phyloP scores from a whole-genome alignment of 2,329 filamentous ascomycete genomes.

The Parascedosporium putredinis region DNA sequence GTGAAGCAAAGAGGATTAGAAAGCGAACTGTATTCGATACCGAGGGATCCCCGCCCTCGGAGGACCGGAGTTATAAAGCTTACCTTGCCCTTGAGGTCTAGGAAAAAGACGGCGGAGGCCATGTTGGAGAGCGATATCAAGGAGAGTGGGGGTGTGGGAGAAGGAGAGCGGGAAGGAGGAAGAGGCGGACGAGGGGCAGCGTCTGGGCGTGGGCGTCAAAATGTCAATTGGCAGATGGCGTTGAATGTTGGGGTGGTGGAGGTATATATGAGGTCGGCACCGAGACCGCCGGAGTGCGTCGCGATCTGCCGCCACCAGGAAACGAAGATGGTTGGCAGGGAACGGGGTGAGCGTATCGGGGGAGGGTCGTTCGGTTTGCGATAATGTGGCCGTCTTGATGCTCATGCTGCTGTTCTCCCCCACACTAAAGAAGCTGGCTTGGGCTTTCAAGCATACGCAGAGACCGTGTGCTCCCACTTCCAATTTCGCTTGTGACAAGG shows the following conservation, averaged over 20 bases:
- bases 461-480: background rate
- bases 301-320: background rate
- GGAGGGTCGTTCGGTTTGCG: slow-evolving; percentile 15
- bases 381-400: slow-evolving; percentile 7
- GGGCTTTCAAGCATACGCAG: background rate
- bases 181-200: slow-evolving; percentile 16
- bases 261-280: slow-evolving; percentile 5
- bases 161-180: no score
- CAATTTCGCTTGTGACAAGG: no score
- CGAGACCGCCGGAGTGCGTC: slow-evolving; percentile 11
- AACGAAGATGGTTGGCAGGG: slow-evolving; percentile 15
- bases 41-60: background rate
- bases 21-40: no score
- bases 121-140: slow-evolving; percentile 54
- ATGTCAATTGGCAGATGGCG: background rate
- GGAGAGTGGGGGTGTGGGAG: slow-evolving; percentile 16
- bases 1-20: no score
- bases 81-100: slow-evolving; percentile 99
- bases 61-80: slow-evolving; percentile 7
- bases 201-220: background rate
- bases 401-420: slow-evolving; percentile 6
- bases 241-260: background rate
- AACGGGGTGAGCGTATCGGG: slow-evolving; percentile 13
- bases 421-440: background rate
- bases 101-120: slow-evolving; percentile 97